Evolutionary conservation across 139 green algal species (phyloP), one percentile per base, ranked within the genome.

Genomic region (Parachlorella kessleri): DNA sequence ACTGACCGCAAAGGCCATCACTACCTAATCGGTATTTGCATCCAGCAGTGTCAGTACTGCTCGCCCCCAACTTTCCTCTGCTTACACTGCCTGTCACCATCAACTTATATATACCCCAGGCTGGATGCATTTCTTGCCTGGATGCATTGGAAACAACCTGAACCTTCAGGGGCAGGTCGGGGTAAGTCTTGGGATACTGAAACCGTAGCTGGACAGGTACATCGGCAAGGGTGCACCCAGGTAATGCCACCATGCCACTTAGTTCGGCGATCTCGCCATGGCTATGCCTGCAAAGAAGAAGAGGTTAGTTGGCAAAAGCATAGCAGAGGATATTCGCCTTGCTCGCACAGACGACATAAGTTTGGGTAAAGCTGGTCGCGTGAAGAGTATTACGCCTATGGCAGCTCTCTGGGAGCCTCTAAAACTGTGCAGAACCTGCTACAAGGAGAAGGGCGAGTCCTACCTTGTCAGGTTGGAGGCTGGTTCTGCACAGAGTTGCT

Each of bases 121-220:
- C 23, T 30, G 14, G 8, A 37, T 68, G 14, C 24, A 10, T 33
- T 28, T 38, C 55, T 36, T 10, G 64, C 75, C 75, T 74, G 23
- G 41, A 2, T 10, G 42, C 75, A 24, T 69, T 75, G 66, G n/a
- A n/a, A 2, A 75, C 41, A 3, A 81, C 75, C 36, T 81, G 75
- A 33, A 74, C 30, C 3, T 66, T 21, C 4, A 48, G 33, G 3
- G 54, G 23, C 39, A 26, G 2, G 5, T 66, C 48, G 30, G 55
- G n/a, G 24, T 37, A 28, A 18, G 48, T 59, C 42, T 26, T 55
- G 1, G 75, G 75, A 23, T 75, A 66, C 42, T 55, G 32, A 9
- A 81, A 81, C 9, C 24, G 39, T 5, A 82, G 54, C 26, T 70
- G 48, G 26, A 81, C 66, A 2, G 66, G 48, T 21, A 37, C 26